Percentiles rank a stretch among this genome's conserved stretches.
phyloP scores from a whole-genome alignment of 768 basidiomycete species.

The Pleurotus giganteus region DNA sequence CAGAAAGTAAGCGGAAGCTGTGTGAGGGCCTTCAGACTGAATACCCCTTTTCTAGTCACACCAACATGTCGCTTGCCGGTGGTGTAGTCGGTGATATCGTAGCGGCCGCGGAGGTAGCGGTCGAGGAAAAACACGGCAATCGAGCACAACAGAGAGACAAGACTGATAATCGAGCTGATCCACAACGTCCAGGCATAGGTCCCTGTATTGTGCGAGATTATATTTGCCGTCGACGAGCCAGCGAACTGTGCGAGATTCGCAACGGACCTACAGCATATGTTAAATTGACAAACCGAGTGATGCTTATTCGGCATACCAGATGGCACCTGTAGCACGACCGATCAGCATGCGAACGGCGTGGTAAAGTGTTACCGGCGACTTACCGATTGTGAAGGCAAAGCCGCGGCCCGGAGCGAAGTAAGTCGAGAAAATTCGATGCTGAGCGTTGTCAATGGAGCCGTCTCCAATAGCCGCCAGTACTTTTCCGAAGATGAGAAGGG shows the following conservation, averaged over 20 bases:
- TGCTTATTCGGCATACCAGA: slow-evolving; percentile 25
- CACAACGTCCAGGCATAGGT: slow-evolving; percentile 41
- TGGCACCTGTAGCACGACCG: slow-evolving; percentile 21
- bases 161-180: slow-evolving; percentile 36
- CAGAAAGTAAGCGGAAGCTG: slow-evolving; percentile 38
- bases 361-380: slow-evolving; percentile 8
- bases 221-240: slow-evolving; percentile 39
- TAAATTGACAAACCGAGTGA: not conserved
- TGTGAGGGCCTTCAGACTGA: slow-evolving; percentile 28
- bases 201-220: slow-evolving; percentile 34
- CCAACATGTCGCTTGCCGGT: slow-evolving; percentile 27
- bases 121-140: slow-evolving; percentile 33
- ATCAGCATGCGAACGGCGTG: not conserved
- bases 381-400: slow-evolving; percentile 35
- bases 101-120: slow-evolving; percentile 30
- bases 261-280: slow-evolving; percentile 25
- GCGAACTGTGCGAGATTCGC: slow-evolving; percentile 39
- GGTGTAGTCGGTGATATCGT: slow-evolving; percentile 35
- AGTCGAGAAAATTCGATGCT: slow-evolving; percentile 42
- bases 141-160: slow-evolving; percentile 37
- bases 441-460: slow-evolving; percentile 39
- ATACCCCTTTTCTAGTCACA: slow-evolving; percentile 20
- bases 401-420: slow-evolving; percentile 42
- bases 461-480: slow-evolving; percentile 38
- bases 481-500: slow-evolving; percentile 37